Evolutionary conservation across 208 protist genomes (phyloP).

Genomic region (Leishmania major): DNA sequence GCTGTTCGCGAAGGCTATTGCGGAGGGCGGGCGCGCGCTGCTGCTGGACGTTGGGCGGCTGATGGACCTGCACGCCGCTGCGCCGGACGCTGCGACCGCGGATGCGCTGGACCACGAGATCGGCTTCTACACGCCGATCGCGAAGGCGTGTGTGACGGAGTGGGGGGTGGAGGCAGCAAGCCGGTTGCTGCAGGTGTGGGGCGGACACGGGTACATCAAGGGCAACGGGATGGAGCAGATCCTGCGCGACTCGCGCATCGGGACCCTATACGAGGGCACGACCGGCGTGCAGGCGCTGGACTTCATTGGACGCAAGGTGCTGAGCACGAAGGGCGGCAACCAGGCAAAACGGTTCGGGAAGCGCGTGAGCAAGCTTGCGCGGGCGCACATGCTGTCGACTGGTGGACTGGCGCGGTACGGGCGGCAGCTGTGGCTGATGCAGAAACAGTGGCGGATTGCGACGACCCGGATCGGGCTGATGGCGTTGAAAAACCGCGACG

Average conservation of each 20-base stretch:
- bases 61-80: constrained; percentile 51
- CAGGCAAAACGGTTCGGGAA: constrained; percentile 39
- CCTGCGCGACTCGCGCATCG: constrained; percentile 73
- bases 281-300: constrained; percentile 87
- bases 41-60: constrained; percentile 71
- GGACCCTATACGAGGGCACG: constrained; percentile 83
- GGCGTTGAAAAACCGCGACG: constrained; percentile 50
- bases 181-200: constrained; percentile 71
- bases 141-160: constrained; percentile 84
- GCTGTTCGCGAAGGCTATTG: constrained; percentile 80
- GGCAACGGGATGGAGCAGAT: constrained; percentile 87
- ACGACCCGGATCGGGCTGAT: constrained; percentile 51
- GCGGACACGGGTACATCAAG: constrained; percentile 83
- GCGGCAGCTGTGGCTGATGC: constrained; percentile 57
- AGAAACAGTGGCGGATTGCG: constrained; percentile 68
- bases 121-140: constrained; percentile 88
- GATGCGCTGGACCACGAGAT: constrained; percentile 67
- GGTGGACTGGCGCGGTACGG: constrained; percentile 42
- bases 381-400: constrained; percentile 38
- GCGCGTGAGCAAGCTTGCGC: constrained; percentile 44
- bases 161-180: constrained; percentile 72
- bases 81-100: constrained; percentile 25
- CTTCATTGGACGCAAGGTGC: constrained; percentile 86
- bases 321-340: constrained; percentile 58
- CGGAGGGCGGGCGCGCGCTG: constrained; percentile 85